phyloP scores from a whole-genome alignment of 2,329 filamentous ascomycete genomes.

The Pseudogymnoascus sp. region DNA sequence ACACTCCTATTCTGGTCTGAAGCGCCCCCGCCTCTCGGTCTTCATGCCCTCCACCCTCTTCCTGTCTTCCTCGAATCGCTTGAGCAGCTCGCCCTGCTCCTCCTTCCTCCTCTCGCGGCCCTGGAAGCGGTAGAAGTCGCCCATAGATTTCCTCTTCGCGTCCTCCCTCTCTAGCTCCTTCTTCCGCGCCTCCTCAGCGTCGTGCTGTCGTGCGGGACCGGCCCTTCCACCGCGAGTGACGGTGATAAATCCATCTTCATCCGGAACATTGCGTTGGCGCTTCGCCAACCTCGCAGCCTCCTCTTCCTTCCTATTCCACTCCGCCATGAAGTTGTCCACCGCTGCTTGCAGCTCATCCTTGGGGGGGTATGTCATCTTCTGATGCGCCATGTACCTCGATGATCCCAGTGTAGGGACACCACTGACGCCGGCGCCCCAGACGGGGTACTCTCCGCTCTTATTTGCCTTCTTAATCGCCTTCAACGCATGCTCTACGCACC shows the following conservation, averaged over 20 bases:
- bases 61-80: slow-evolving; percentile 69
- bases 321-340: slow-evolving; percentile 78
- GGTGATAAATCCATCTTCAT: slow-evolving; percentile 93
- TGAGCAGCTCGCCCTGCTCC: slow-evolving; percentile 60
- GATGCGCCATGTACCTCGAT: slow-evolving; percentile 56
- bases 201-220: slow-evolving; percentile 68
- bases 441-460: slow-evolving; percentile 51
- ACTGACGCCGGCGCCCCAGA: slow-evolving; percentile 61
- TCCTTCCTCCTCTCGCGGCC: slow-evolving; percentile 71
- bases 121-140: slow-evolving; percentile 82
- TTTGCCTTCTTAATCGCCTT: slow-evolving; percentile 63
- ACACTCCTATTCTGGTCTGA: slow-evolving; percentile 43
- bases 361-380: slow-evolving; percentile 64
- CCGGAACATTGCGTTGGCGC: slow-evolving; percentile 67
- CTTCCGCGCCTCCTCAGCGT: slow-evolving; percentile 53
- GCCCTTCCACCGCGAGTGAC: slow-evolving; percentile 68
- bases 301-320: slow-evolving; percentile 67
- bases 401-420: slow-evolving; percentile 50
- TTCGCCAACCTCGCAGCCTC: slow-evolving; percentile 56
- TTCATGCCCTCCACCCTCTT: slow-evolving; percentile 65
- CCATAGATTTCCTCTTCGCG: slow-evolving; percentile 54
- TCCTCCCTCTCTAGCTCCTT: slow-evolving; percentile 58
- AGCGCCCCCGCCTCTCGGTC: slow-evolving; percentile 57
- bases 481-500: slow-evolving; percentile 67
- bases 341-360: slow-evolving; percentile 58